phyloP scores from a whole-genome alignment of 2,329 filamentous ascomycete genomes.

The Tolypocladium nubicola region DNA sequence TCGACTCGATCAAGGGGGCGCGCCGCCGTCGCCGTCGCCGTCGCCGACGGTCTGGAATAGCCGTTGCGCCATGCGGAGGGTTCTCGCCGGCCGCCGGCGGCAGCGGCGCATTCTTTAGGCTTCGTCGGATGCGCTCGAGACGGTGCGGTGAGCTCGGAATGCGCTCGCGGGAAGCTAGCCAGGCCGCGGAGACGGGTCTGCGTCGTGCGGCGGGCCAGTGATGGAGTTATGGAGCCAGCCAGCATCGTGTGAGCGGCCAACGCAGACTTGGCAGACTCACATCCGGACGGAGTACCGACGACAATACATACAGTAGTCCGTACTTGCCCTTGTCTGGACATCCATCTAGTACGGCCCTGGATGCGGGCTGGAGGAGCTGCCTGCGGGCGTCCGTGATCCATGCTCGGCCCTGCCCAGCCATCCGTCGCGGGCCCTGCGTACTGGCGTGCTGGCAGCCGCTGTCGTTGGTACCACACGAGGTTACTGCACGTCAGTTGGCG shows the following conservation, averaged over 20 bases:
- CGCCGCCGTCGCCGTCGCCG: background rate
- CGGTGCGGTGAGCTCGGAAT: constrained; percentile 7
- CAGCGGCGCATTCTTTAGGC: background rate
- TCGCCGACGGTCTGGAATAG: background rate
- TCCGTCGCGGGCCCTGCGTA: background rate
- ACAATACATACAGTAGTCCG: too few relatives aligned
- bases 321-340: background rate
- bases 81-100: background rate
- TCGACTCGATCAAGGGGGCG: background rate
- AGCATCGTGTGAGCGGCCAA: background rate
- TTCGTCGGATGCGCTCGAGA: background rate
- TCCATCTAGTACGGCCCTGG: background rate
- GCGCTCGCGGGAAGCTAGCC: background rate
- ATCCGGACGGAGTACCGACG: background rate
- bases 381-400: background rate
- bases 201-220: background rate
- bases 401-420: background rate
- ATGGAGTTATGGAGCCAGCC: background rate
- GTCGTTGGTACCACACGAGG: background rate
- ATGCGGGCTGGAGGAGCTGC: background rate
- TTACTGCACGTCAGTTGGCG: background rate
- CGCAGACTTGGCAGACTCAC: background rate
- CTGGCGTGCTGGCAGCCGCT: background rate
- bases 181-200: background rate
- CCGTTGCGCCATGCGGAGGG: background rate